Evolutionary conservation across 192 early-diverging fungal genomes (phyloP), one percentile per base, ranked within the genome.

Genomic region (Gamsiella multidivaricata): DNA sequence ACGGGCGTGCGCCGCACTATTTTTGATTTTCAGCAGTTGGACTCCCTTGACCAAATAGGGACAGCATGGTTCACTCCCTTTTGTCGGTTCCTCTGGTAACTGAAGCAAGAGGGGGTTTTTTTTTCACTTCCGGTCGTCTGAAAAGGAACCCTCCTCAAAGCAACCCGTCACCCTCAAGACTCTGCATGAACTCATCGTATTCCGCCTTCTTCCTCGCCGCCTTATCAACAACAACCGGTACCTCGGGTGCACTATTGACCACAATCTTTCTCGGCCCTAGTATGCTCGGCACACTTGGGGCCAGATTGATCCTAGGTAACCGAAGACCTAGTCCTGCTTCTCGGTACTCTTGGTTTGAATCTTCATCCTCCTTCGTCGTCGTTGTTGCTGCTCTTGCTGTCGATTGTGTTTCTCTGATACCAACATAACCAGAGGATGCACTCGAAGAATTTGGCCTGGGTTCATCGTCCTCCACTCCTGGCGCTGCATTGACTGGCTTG

Each of bases 141-240:
- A 14, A 7, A 10, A 41, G 8, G 7, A 23, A 5, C 12, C 20
- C 2, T 28, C 17, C 9, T 57, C 39, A 78, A 20, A 78, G 37
- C 14, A 78, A 47, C 22, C 74, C 74, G 43, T 68, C 74, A 6
- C 74, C 74, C n/a, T 68, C 74, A 17, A 78, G 46, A 10, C 65
- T 32, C 32, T 78, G 65, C 54, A 78, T 20, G 43, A 78, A 78
- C 15, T 62, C 74, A 39, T 78, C 66, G 33, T 78, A 78, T 54
- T 78, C 74, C 6, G 65, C 65, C 65, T 78, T 69, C 65, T 78
- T 78, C 41, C 64, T 78, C 2, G 65, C 66, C 5, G 43, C 74
- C 31, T 59, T 58, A 29, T 78, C 74, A 10, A 68, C 45, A 5
- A 49, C 32, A 11, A 34, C 61, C 6, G 70, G 65, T 17, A 78